Evolutionary conservation across 768 basidiomycete species (phyloP), one percentile per base, ranked within the genome.

Genomic region (Hericium erinaceus): DNA sequence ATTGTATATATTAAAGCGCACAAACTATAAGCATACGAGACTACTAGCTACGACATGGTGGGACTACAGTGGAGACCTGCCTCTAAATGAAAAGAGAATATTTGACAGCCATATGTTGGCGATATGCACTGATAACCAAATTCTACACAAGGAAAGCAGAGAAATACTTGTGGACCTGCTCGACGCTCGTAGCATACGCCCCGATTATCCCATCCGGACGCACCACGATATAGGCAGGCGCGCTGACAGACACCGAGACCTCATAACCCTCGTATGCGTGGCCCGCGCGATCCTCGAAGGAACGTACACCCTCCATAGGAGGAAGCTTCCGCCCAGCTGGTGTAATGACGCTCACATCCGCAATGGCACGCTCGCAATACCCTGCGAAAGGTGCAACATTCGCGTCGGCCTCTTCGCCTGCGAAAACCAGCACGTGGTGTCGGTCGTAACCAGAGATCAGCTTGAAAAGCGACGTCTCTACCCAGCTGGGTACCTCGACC

Each of bases 371-470:
- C 38, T 22, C 39, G 11, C 11, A 11, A 18, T 40, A 41, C 39
- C 37, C 18, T 24, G 39, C 53, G n/a, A 54, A 18, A 15, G 38
- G 40, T 8, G 37, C 22, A 11, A 20, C 53, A 20, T 44, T 15
- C 39, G 18, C 39, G 7, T 13, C 40, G 16, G 18, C 26, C 22
- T 9, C 22, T 4, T 18, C 26, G 16, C 57, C 49, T 0, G 65
- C 55, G 53, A 74, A 74, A 13, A 75, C 49, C 10, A 75, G 57
- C 0, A 68, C 61, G 4, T 70, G 70, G 54, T 75, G 74, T 24
- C 56, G 44, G 13, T 55, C 26, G 1, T 65, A 41, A n/a, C 61
- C 53, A 15, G 39, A 54, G 61, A 73, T 71, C 9, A 69, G 18
- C 8, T 66, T 57, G 60, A 73, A 73, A 11, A 74, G 59, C 8